Conservation (phyloP, 1,284 basidiomycete genomes). For the Ganoderma meredithae region DNA sequence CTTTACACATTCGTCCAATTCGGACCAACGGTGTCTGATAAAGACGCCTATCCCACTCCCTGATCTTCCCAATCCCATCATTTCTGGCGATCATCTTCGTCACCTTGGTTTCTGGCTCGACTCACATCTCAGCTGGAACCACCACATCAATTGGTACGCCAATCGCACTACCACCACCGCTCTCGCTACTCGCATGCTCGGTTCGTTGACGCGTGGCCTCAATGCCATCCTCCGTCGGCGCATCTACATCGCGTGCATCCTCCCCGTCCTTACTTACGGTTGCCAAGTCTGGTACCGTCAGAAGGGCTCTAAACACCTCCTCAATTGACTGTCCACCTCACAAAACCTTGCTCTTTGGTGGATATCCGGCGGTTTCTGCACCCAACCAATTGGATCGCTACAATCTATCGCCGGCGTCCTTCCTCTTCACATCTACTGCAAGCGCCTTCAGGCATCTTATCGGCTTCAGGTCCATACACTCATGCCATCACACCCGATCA, state of each 20-base stretch:
- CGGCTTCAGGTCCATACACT: background rate
- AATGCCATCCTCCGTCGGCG: background rate
- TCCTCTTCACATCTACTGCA: background rate
- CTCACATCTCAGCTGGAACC: background rate
- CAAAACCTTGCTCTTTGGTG: background rate
- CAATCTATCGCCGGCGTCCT: background rate
- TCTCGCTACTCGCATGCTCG: background rate
- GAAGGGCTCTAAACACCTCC: background rate
- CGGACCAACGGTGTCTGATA: background rate
- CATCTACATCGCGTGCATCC: slow-evolving; percentile 7
- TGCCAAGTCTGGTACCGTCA: slow-evolving; percentile 5
- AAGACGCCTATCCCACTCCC: background rate
- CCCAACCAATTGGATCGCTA: background rate
- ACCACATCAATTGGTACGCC: background rate
- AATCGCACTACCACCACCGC: background rate
- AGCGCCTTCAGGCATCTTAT: background rate
- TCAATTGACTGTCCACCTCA: background rate
- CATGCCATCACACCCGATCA: background rate
- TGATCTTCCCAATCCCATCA: too few relatives aligned
- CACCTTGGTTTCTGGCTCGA: slow-evolving; percentile 13
- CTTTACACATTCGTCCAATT: slow-evolving; percentile 12
- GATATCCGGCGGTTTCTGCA: background rate
- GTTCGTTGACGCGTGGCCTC: background rate
- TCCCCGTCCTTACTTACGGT: slow-evolving; percentile 6
- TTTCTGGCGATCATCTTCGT: background rate